These are phyloP conservation scores for Spatholobus suberectus DNA, from an alignment of 306 rosid genomes.

Conservation along the genomic window DNA sequence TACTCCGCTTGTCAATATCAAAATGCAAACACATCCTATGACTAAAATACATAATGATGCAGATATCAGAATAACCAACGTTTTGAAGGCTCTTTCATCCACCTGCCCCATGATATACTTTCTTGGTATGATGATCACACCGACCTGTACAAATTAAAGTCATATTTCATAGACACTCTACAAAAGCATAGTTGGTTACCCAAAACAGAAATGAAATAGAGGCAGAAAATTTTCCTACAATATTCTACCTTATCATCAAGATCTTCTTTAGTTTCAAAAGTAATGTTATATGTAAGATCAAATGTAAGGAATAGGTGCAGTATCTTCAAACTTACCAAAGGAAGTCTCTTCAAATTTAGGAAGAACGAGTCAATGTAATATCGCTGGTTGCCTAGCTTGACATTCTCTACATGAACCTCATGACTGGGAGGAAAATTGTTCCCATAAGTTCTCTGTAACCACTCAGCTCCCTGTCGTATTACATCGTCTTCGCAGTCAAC, in stretches of 20 bases:
- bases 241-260: constrained; percentile 24
- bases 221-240: background rate
- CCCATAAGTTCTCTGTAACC: constrained; percentile 73
- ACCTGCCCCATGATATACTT: constrained; percentile 97
- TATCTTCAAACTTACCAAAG: constrained; percentile 68
- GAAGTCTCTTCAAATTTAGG: constrained; percentile 90
- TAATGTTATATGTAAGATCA: background rate
- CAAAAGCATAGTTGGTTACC: background rate
- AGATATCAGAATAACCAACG: constrained; percentile 89
- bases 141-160: constrained; percentile 77
- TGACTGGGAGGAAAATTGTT: constrained; percentile 70
- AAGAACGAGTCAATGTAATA: constrained; percentile 95
- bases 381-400: constrained; percentile 67
- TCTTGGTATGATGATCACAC: constrained; percentile 93
- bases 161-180: constrained; percentile 20
- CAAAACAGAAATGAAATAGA: constrained; percentile 6
- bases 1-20: constrained; percentile 95
- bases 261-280: no score
- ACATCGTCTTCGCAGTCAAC: constrained; percentile 70
- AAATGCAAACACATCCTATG: constrained; percentile 91
- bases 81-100: constrained; percentile 93
- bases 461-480: constrained; percentile 77
- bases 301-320: background rate
- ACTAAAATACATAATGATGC: constrained; percentile 89
- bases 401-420: constrained; percentile 92